Evolutionary conservation across 768 basidiomycete species (phyloP).

Genomic region (Leucosporidium scottii): DNA sequence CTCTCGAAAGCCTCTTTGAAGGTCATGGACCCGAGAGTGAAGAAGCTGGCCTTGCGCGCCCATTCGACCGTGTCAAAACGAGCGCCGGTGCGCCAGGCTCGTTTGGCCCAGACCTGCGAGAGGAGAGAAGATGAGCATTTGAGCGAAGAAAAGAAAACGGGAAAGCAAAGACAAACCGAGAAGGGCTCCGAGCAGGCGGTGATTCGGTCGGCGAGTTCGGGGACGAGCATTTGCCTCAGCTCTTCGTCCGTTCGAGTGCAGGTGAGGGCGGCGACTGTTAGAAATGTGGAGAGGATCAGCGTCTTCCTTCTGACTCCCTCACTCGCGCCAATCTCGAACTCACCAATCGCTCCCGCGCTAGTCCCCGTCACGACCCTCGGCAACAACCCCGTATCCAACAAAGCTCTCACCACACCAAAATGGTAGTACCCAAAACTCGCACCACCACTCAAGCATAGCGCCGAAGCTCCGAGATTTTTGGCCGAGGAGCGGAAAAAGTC

Average conservation of each 20-base stretch:
- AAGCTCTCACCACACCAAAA: conserved; percentile 83
- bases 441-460: conserved; percentile 91
- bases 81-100: conserved; percentile 83
- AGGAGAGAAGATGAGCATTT: not conserved
- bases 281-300: not conserved
- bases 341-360: conserved; percentile 77
- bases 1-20: conserved; percentile 89
- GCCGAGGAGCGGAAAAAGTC: conserved; percentile 84
- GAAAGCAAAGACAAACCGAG: conserved; percentile 53
- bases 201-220: conserved; percentile 74
- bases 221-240: conserved; percentile 65
- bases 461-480: conserved; percentile 82
- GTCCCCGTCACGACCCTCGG: conserved; percentile 93
- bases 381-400: conserved; percentile 74
- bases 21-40: conserved; percentile 74
- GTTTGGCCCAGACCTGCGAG: conserved; percentile 22
- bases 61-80: conserved; percentile 82
- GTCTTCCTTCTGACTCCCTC: not conserved
- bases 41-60: conserved; percentile 85
- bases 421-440: conserved; percentile 62
- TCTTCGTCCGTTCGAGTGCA: conserved; percentile 88
- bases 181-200: conserved; percentile 57
- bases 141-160: not conserved
- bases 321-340: not conserved
- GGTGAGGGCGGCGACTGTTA: conserved; percentile 52